Evolutionary conservation across 225 moss, liverwort and hornwort genomes (phyloP).

Genomic region (Antitrichia curtipendula): DNA sequence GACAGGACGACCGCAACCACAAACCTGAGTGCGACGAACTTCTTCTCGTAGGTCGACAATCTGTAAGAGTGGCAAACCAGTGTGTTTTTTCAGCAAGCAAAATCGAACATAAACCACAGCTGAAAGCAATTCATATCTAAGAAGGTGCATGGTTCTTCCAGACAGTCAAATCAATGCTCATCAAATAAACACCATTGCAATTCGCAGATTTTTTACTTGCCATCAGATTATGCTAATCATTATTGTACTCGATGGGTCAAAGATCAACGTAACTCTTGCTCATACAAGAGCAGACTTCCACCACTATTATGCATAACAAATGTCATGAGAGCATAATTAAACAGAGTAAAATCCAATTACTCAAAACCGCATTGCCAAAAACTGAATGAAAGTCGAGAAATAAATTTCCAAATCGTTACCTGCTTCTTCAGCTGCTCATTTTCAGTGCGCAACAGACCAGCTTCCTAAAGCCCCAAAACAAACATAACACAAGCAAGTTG

Average conservation of each 20-base stretch:
- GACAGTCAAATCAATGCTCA: neutral
- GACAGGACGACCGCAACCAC: neutral
- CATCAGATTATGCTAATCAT: neutral
- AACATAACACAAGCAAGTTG: neutral
- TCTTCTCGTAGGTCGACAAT: conserved; percentile 44
- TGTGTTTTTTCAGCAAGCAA: neutral
- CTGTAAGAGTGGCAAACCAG: conserved; percentile 7
- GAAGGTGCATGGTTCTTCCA: neutral
- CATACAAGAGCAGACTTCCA: neutral
- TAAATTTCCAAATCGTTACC: conserved; percentile 5
- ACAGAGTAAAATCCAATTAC: neutral
- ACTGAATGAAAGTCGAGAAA: neutral
- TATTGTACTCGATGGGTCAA: neutral
- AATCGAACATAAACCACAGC: neutral
- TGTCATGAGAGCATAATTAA: neutral
- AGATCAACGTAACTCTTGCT: neutral
- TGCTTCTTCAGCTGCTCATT: conserved; percentile 46
- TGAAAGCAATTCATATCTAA: neutral
- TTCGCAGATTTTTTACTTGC: neutral
- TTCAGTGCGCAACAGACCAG: conserved; percentile 35
- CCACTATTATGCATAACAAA: neutral
- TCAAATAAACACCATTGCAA: neutral
- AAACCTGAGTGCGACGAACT: conserved; percentile 34
- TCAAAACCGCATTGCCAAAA: neutral
- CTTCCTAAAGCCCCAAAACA: conserved; percentile 30